Base-by-base conservation (phyloP, 192 early-diverging fungal genomes). In the Coemansia guatemalensis region DNA sequence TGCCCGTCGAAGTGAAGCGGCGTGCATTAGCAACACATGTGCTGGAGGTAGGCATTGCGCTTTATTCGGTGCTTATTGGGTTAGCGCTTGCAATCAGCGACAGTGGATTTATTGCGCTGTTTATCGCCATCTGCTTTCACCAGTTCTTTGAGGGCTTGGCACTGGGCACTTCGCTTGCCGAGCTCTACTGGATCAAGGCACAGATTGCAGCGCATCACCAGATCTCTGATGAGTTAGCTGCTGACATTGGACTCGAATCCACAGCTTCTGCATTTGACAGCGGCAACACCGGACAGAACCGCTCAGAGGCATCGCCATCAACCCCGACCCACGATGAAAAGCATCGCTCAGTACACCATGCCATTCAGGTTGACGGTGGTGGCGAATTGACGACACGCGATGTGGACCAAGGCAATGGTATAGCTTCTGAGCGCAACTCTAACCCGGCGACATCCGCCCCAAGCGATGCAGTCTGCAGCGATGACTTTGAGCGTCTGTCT, bases 141-240 rank as follows among this genome's bases (percentile, higher is more conserved):
- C 91, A 92, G 78, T 82, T 86, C 68, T 89, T 90, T 67, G 88
- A 90, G 68, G 91, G 90, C 21, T 58, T 92, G 29, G 89, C 89
- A 2, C 63, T 92, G 29, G 90, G 90, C 20, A 81, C 87, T 7
- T 84, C 89, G 24, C 81, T 92, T 53, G 86, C 86, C 20, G 87
- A 86, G 24, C 65, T 90, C 20, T 77, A 77, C 53, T 77, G 74
- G 74, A 66, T 77, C 55, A 71, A 77, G 53, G 65, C 74, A 7
- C 74, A 71, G 53, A 60, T 77, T 1, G 60, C 61, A 3, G 59
- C 59, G 18, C 53, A 60, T 22, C 52, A 22, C 24, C 35, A 39
- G 35, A 39, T 39, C 11, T 9, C 35, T 12, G 35, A 39, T 8
- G 35, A 39, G 11, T 8, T 39, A 2, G 8, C 8, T 39, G 35